Evolutionary conservation across 2,329 filamentous ascomycete genomes (phyloP).

Genomic region (Alternaria conjuncta): DNA sequence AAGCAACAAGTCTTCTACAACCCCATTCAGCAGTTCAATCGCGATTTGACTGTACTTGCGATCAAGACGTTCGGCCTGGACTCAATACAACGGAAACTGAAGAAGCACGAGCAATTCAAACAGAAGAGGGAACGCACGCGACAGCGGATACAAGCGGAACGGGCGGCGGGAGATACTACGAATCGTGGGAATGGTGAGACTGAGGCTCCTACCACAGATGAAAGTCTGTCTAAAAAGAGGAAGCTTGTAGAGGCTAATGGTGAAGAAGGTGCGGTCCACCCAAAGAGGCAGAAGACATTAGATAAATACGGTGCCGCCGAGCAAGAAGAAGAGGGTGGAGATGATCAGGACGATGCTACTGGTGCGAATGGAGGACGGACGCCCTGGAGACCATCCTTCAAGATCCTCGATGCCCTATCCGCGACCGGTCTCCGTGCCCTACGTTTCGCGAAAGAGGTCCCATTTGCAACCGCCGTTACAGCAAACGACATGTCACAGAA

Average conservation of each 20-base stretch:
- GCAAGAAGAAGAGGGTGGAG: conserved; percentile 7
- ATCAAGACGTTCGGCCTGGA: conserved; percentile 89
- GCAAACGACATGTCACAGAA: conserved; percentile 86
- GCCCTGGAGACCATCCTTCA: conserved; percentile 37
- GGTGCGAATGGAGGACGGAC: conserved; percentile 12
- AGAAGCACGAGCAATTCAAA: conserved; percentile 51
- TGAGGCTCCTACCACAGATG: not conserved
- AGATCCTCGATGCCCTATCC: conserved; percentile 93
- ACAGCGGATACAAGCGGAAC: conserved; percentile 21
- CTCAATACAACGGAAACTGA: conserved; percentile 56
- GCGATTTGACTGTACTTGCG: conserved; percentile 89
- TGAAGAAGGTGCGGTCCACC: conserved; percentile 16
- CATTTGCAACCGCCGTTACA: conserved; percentile 79
- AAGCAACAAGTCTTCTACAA: conserved; percentile 93
- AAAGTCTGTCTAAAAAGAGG: conserved; percentile 30
- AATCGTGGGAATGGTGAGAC: not conserved
- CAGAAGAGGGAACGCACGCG: conserved; percentile 36
- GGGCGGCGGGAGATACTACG: conserved; percentile 3
- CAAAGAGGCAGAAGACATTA: conserved; percentile 36
- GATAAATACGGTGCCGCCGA: conserved; percentile 19
- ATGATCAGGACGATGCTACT: not conserved
- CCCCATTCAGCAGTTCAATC: conserved; percentile 98
- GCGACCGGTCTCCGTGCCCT: conserved; percentile 90
- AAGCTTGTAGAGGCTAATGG: conserved; percentile 27
- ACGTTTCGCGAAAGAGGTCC: conserved; percentile 89